phyloP scores from a whole-genome alignment of 257 asterid species.

The Gynochthodes officinalis region DNA sequence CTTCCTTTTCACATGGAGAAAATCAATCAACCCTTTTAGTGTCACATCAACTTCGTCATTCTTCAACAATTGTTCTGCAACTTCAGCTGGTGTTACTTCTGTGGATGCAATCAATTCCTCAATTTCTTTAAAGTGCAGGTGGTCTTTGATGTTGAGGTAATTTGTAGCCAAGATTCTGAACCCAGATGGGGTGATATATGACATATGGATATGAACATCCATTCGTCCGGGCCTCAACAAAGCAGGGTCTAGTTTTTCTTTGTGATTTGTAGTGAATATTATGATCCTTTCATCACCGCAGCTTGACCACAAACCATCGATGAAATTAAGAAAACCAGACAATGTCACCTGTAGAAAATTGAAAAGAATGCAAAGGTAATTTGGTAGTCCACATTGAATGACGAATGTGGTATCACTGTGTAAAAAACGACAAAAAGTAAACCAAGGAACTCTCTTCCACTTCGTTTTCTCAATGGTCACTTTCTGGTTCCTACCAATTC shows the following conservation, averaged over 20 bases:
- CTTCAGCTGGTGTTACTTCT: conserved; percentile 60
- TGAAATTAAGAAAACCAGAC: conserved; percentile 58
- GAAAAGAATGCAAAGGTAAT: neutral
- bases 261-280: conserved; percentile 64
- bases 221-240: conserved; percentile 64
- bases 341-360: conserved; percentile 43
- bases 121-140: conserved; percentile 38
- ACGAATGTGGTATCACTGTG: no score
- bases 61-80: conserved; percentile 70
- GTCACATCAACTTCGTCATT: conserved; percentile 37
- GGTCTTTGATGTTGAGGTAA: conserved; percentile 45
- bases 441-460: neutral
- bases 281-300: conserved; percentile 67
- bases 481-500: neutral
- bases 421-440: no score
- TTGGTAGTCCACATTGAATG: neutral
- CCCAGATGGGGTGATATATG: conserved; percentile 57
- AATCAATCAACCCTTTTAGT: conserved; percentile 45
- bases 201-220: conserved; percentile 74
- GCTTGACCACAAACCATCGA: conserved; percentile 77
- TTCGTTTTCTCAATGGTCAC: neutral
- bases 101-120: conserved; percentile 38
- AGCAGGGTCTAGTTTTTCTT: conserved; percentile 63
- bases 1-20: conserved; percentile 34
- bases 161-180: conserved; percentile 52